phyloP scores from a whole-genome alignment of 108 stramenopile genomes.

The Fistulifera solaris region DNA sequence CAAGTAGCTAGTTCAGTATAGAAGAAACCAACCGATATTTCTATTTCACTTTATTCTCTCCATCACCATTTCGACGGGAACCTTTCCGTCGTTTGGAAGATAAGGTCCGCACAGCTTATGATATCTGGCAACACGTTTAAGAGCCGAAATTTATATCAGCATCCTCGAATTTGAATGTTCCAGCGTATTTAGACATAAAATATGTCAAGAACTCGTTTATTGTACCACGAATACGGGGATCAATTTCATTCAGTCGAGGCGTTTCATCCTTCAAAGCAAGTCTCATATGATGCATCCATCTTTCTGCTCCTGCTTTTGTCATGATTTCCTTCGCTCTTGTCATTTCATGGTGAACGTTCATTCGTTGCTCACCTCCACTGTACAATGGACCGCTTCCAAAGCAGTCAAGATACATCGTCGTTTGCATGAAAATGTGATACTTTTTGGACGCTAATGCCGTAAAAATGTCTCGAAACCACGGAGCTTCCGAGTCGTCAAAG shows the following conservation, averaged over 20 bases:
- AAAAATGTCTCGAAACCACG: conserved; percentile 12
- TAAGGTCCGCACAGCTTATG: too few species aligned
- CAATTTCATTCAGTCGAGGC: not conserved
- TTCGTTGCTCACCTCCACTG: conserved; percentile 14
- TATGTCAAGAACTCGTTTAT: conserved; percentile 18
- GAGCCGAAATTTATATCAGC: conserved; percentile 10
- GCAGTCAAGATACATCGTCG: conserved; percentile 16
- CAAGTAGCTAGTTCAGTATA: too few species aligned
- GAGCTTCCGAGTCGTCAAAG: conserved; percentile 11
- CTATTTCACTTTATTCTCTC: too few species aligned
- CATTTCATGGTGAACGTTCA: conserved; percentile 14
- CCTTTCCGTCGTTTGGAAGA: too few species aligned
- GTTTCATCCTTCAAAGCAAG: conserved; percentile 8
- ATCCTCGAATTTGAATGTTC: conserved; percentile 13
- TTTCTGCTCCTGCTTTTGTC: conserved; percentile 14
- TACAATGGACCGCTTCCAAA: conserved; percentile 21
- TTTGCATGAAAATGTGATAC: conserved; percentile 18
- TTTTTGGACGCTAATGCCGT: conserved; percentile 4
- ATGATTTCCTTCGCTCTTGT: conserved; percentile 12
- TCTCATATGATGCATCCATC: conserved; percentile 26
- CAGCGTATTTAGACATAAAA: conserved; percentile 17
- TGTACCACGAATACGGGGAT: conserved; percentile 17
- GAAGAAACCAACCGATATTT: too few species aligned
- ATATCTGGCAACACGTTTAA: too few species aligned
- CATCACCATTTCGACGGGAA: too few species aligned